Conservation (phyloP, 108 stramenopile genomes). For the Skeletonema grethae region DNA sequence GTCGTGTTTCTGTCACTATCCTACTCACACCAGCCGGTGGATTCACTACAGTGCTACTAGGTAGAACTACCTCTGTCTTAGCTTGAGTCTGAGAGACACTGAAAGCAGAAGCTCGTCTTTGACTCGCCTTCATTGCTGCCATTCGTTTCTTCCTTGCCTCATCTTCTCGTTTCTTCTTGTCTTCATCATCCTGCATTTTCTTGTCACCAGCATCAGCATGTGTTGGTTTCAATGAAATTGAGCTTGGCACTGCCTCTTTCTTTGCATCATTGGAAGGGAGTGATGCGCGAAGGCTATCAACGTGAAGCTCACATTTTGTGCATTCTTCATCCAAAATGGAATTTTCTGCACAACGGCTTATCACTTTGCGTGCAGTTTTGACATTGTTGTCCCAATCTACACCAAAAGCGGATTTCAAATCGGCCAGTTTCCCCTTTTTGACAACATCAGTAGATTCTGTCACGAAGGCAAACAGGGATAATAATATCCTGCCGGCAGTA, state of each 20-base stretch:
- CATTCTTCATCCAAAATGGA: conserved; percentile 19
- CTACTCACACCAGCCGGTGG: neutral
- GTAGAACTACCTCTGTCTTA: neutral
- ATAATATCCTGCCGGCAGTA: conserved; percentile 21
- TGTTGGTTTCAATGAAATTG: neutral
- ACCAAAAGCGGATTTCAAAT: conserved; percentile 11
- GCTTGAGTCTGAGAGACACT: neutral
- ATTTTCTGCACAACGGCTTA: conserved; percentile 10
- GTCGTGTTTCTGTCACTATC: too few species aligned
- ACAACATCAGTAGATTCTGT: conserved; percentile 18
- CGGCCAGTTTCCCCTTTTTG: conserved; percentile 11
- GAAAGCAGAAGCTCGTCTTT: conserved; percentile 1
- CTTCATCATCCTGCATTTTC: neutral
- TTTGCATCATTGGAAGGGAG: neutral
- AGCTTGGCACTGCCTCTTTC: neutral
- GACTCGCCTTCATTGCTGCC: conserved; percentile 2
- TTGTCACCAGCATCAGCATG: neutral
- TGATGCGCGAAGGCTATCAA: conserved; percentile 8
- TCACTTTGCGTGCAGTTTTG: conserved; percentile 14
- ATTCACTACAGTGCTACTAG: neutral
- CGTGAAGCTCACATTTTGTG: conserved; percentile 12
- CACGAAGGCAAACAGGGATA: conserved; percentile 25
- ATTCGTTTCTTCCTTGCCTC: conserved; percentile 4
- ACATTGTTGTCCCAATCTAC: conserved; percentile 24
- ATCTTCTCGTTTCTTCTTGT: neutral